Conservation (phyloP, 1,139 yeast genomes). For the Yarrowia galli region DNA sequence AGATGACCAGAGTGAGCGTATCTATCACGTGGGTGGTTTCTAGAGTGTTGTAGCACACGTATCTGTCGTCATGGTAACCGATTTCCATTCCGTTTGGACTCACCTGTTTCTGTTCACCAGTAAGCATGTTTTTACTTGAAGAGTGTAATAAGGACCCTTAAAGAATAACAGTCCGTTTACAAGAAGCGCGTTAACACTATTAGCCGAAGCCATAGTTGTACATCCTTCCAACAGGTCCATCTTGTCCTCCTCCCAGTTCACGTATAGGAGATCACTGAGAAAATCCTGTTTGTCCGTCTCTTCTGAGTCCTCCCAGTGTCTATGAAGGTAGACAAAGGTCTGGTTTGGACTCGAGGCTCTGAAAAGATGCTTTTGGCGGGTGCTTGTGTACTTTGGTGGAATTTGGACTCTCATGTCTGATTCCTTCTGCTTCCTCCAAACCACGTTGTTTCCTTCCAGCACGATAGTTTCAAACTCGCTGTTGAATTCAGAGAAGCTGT, state of each 20-base stretch:
- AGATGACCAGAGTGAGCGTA: constrained; percentile 1
- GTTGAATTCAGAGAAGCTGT: constrained; percentile 14
- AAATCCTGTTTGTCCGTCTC: constrained; percentile 18
- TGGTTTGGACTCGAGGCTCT: background rate
- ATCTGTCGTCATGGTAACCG: constrained; percentile 15
- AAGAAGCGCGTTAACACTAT: constrained; percentile 1
- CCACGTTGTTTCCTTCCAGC: background rate
- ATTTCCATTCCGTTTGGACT: constrained; percentile 5
- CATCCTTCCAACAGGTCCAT: background rate
- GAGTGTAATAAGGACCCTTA: background rate
- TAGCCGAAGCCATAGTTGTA: constrained; percentile 9
- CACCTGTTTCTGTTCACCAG: constrained; percentile 9
- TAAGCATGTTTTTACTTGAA: constrained; percentile 22
- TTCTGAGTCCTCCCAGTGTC: constrained; percentile 26
- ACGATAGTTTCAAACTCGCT: constrained; percentile 8
- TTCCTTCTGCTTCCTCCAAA: background rate
- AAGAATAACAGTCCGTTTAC: constrained; percentile 7
- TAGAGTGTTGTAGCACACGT: constrained; percentile 9
- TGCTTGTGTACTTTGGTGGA: background rate
- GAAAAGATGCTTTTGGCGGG: background rate
- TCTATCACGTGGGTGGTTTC: constrained; percentile 11
- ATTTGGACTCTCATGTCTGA: background rate
- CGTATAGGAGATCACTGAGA: constrained; percentile 2
- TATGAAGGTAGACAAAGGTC: constrained; percentile 17
- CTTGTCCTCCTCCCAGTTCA: constrained; percentile 1